Conservation (phyloP, 1,284 basidiomycete species). For the Apiotrichum laibachii region DNA sequence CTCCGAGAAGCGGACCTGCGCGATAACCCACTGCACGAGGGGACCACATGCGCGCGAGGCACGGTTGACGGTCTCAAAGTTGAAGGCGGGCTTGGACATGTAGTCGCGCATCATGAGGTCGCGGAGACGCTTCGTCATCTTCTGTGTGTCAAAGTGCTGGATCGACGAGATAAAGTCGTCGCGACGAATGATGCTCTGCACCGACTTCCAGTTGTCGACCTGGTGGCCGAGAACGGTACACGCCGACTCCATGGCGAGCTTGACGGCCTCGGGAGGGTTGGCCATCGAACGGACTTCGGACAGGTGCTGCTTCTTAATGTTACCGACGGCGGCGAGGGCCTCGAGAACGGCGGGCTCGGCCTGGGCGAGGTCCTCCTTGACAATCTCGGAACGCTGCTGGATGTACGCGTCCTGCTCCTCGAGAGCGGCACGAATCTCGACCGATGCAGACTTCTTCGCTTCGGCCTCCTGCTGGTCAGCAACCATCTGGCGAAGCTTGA, state of each 20-base stretch:
- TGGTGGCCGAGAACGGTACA: conserved; percentile 97
- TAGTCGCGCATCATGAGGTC: conserved; percentile 94
- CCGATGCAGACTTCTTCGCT: conserved; percentile 93
- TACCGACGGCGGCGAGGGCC: conserved; percentile 90
- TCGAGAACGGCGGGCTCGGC: conserved; percentile 97
- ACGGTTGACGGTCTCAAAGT: conserved; percentile 91
- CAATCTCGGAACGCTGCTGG: conserved; percentile 78
- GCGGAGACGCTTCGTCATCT: conserved; percentile 85
- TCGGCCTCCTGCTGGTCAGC: conserved; percentile 98
- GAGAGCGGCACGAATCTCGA: conserved; percentile 90
- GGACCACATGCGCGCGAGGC: conserved; percentile 98
- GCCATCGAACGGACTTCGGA: conserved; percentile 98
- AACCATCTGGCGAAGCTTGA: conserved; percentile 97
- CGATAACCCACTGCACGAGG: conserved; percentile 96
- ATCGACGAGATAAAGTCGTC: conserved; percentile 98
- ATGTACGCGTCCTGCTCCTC: conserved; percentile 89
- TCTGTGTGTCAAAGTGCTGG: conserved; percentile 93
- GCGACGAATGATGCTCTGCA: conserved; percentile 92
- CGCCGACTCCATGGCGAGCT: conserved; percentile 97
- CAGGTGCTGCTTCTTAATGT: conserved; percentile 94
- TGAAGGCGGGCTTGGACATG: conserved; percentile 85
- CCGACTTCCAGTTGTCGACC: conserved; percentile 88
- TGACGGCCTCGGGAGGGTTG: conserved; percentile 96
- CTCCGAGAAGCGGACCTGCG: conserved; percentile 95
- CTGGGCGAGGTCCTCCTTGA: conserved; percentile 93